These are phyloP conservation scores for Neonectria neomacrospora DNA, from an alignment of 2,329 filamentous ascomycete genomes.

Conservation along the genomic window DNA sequence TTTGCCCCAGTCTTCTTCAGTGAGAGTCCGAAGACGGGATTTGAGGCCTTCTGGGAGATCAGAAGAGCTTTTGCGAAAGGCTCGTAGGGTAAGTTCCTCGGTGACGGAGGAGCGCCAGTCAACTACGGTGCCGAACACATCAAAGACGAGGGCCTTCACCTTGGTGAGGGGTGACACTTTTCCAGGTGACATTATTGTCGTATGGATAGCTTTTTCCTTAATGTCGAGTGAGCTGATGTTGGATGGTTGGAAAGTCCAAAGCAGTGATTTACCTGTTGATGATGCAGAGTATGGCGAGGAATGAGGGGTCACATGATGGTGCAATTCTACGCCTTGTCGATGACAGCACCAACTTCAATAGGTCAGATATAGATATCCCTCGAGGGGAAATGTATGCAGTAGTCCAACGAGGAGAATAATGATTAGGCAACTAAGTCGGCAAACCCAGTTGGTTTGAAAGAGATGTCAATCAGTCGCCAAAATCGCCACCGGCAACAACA, in stretches of 20 bases:
- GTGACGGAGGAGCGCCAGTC: slow-evolving; percentile 79
- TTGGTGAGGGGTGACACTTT: slow-evolving; percentile 42
- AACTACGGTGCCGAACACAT: slow-evolving; percentile 84
- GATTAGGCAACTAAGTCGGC: neutral
- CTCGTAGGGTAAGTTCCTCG: slow-evolving; percentile 64
- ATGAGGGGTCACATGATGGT: slow-evolving; percentile 37
- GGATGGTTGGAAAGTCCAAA: neutral
- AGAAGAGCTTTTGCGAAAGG: slow-evolving; percentile 60
- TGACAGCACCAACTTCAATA: slow-evolving; percentile 20
- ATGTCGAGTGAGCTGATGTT: neutral
- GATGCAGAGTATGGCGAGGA: too few relatives aligned
- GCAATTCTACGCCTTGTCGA: slow-evolving; percentile 19
- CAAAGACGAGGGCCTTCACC: slow-evolving; percentile 74
- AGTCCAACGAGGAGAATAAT: neutral
- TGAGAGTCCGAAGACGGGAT: slow-evolving; percentile 61
- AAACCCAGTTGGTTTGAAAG: neutral
- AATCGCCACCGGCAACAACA: neutral
- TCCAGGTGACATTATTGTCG: slow-evolving; percentile 42
- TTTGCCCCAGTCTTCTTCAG: slow-evolving; percentile 66
- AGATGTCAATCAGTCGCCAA: too few relatives aligned
- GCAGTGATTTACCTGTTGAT: neutral
- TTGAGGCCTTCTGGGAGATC: slow-evolving; percentile 60
- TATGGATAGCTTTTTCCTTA: neutral
- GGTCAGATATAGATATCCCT: accelerated
- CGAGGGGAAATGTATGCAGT: neutral